Evolutionary conservation across 441 rosid genomes (phyloP), one percentile per base, ranked within the genome.

Genomic region (Theobroma grandiflorum): DNA sequence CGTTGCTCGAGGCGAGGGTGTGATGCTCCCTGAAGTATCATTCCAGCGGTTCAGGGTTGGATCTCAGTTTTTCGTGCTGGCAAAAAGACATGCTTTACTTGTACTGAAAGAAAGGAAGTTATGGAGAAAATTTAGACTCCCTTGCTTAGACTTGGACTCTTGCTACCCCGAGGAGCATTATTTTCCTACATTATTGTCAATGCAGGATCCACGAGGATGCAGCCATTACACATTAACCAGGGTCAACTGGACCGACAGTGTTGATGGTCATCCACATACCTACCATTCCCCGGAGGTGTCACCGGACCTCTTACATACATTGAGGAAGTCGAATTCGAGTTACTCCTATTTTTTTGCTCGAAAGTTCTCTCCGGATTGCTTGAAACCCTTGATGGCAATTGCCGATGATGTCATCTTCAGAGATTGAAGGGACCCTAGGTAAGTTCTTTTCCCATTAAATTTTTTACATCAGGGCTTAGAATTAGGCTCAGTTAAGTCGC

Each of bases 101-200:
- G 92, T 93, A 61, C 79, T 95, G 3, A 80, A 70, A 49, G 98
- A 95, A 43, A 83, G 84, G 20, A 88, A 84, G 26, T 75, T 93
- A 15, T 95, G 98, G 98, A 86, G 85, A 73, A 95, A 95, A 77
- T 95, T 95, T n/a, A 87, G 81, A 59, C 63, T 89, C 16, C 95
- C 93, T 0, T 95, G 98, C 49, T 52, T 84, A 55, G 82, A 89
- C 7, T 1, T 40, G 0, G 85, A 86, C 0, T 85, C 92, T 0
- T 93, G 97, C 37, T 95, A 95, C 78, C 97, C 96, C 0, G 98
- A 95, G 68, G 97, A 93, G 75, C 97, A 95, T 79, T 95, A 95
- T 77, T 93, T 95, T 35, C 96, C 96, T 1, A 95, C 98, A 0
- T 74, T 93, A n/a, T 55, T 95, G 49, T 91, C 95, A 3, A 88